Evolutionary conservation across 495 filamentous ascomycete species (phyloP), one percentile per base, ranked within the genome.

Genomic region (Hypoxylon trugodes): DNA sequence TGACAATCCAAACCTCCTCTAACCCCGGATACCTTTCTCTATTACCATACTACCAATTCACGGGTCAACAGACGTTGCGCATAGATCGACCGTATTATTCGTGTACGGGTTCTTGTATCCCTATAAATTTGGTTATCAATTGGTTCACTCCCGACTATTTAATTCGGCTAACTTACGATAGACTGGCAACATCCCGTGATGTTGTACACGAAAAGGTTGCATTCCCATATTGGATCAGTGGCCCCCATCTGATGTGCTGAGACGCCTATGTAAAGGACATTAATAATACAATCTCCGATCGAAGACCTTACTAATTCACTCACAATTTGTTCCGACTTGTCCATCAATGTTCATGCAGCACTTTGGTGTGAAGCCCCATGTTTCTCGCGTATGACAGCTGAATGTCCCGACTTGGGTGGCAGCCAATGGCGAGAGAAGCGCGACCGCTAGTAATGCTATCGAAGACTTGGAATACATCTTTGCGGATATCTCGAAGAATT

Each of bases 131-230:
- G 22, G 47, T n/a, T n/a, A n/a, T 37, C 32, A 2, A 24, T 52
- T 13, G 35, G 48, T 12, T 32, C 16, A 40, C 9, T 6, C 13
- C 16, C 30, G 18, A 15, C 13, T 19, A 15, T 5, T 10, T 1
- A 38, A 12, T 0, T 18, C 16, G 24, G 13, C 8, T 15, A 37
- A 69, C 66, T 69, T 40, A 72, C 70, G 15, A 57, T 70, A 9
- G 52, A 47, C 45, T 72, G 70, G 26, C 70, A 72, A 58, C 70
- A 72, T 41, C 70, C 70, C 28, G 67, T 68, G 53, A 68, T 70
- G 35, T 72, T 72, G 46, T 72, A 70, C 15, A 72, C 70, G 35
- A 49, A 70, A 4, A 70, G 48, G 40, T 72, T 72, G 54, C 70
- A 72, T 25, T 70, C 64, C 45, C 65, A 72, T 10, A 59, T 62